These are phyloP conservation scores for Trypanosoma platydactyli DNA, from an alignment of 208 protist species.

Conservation along the genomic window DNA sequence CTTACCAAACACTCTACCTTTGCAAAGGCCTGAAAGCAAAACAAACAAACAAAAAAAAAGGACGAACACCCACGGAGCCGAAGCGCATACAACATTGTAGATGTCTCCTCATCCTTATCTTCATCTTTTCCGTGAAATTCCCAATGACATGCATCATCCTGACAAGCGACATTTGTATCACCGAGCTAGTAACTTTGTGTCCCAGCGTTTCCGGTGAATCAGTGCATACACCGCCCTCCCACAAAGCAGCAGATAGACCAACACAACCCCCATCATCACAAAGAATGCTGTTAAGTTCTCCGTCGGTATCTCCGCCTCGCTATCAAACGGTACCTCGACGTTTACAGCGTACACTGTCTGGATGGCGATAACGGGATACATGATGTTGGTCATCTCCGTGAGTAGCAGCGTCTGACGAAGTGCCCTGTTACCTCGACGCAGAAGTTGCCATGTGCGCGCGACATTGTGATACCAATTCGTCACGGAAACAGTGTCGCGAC, in stretches of 20 bases:
- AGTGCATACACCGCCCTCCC: conserved; percentile 39
- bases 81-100: neutral
- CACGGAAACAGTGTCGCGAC: conserved; percentile 75
- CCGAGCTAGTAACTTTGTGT: conserved; percentile 60
- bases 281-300: conserved; percentile 57
- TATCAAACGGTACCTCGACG: conserved; percentile 65
- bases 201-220: conserved; percentile 47
- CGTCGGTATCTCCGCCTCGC: conserved; percentile 47
- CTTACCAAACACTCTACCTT: too few relatives aligned
- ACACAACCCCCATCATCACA: conserved; percentile 49
- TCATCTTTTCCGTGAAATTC: neutral
- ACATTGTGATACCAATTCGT: conserved; percentile 90
- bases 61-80: conserved; percentile 4
- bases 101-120: neutral
- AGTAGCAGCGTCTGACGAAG: conserved; percentile 73
- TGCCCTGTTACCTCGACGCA: conserved; percentile 64
- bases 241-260: conserved; percentile 42
- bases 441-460: conserved; percentile 64
- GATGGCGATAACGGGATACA: conserved; percentile 76
- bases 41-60: neutral
- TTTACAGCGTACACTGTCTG: conserved; percentile 88
- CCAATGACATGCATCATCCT: neutral
- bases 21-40: too few relatives aligned
- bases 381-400: conserved; percentile 77
- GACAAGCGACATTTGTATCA: neutral